phyloP scores from a whole-genome alignment of 768 basidiomycete species.

The Lentinula detonsa region DNA sequence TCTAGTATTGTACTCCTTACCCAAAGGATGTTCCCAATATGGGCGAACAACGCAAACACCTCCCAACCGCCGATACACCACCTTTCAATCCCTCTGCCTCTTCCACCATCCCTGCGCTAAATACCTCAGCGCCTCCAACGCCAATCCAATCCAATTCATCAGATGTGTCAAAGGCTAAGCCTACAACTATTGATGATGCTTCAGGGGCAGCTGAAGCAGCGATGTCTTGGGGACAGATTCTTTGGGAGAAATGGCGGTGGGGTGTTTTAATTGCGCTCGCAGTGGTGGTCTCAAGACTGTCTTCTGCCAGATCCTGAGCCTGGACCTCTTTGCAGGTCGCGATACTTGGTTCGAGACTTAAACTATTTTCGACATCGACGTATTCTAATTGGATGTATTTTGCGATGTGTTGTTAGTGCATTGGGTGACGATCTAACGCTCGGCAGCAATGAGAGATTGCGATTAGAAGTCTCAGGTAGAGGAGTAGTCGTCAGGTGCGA shows the following conservation, averaged over 20 bases:
- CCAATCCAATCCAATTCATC: background rate
- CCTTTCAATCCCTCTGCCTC: conserved; percentile 11
- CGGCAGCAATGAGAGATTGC: too few species aligned
- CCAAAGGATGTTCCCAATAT: conserved; percentile 86
- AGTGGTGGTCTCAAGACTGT: conserved; percentile 71
- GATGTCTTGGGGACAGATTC: conserved; percentile 54
- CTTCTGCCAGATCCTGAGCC: conserved; percentile 31
- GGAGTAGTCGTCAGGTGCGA: too few species aligned
- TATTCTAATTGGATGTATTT: too few species aligned
- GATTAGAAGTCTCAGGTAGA: too few species aligned
- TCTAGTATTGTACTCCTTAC: conserved; percentile 62
- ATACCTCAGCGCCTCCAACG: conserved; percentile 12
- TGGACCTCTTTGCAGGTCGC: background rate
- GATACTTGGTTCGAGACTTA: too few species aligned
- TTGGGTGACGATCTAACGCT: too few species aligned
- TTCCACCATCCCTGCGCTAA: conserved; percentile 3
- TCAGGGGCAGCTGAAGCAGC: conserved; percentile 43
- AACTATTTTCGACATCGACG: too few species aligned
- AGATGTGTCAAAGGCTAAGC: background rate
- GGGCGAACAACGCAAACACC: conserved; percentile 70
- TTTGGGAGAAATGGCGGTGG: conserved; percentile 86
- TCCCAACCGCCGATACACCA: conserved; percentile 7
- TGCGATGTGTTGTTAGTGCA: too few species aligned
- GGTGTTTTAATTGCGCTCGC: conserved; percentile 74
- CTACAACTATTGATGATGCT: conserved; percentile 19